phyloP scores from a whole-genome alignment of 2,329 filamentous ascomycete species.

The Apiospora pterosperma region DNA sequence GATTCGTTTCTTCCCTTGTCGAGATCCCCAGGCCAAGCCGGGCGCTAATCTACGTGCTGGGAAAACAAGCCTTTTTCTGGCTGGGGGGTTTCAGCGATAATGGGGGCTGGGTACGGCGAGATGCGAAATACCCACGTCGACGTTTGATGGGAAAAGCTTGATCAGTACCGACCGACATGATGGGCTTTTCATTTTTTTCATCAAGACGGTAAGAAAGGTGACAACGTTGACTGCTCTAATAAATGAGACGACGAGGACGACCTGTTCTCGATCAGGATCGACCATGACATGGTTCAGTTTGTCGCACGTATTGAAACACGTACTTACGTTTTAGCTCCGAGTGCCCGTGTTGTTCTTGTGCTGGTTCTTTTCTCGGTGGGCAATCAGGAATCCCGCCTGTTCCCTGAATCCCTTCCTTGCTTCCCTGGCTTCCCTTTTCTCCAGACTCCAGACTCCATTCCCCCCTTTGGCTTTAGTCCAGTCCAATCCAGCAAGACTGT shows the following conservation, averaged over 20 bases:
- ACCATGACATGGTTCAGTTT: neutral
- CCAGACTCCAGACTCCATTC: too few relatives aligned
- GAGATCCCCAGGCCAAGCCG: neutral
- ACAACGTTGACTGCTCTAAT: too few relatives aligned
- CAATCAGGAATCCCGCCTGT: neutral
- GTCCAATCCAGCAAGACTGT: neutral
- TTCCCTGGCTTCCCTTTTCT: neutral
- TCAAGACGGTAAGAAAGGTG: too few relatives aligned
- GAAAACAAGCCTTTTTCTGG: slow-evolving; percentile 2
- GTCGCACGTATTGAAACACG: neutral
- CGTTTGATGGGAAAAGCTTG: too few relatives aligned
- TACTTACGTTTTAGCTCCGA: neutral
- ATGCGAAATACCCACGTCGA: too few relatives aligned
- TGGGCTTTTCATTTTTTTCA: too few relatives aligned
- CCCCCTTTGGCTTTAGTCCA: neutral
- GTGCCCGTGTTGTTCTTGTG: neutral
- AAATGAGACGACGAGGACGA: neutral
- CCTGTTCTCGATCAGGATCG: neutral
- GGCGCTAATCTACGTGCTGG: neutral
- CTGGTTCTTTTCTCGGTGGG: neutral
- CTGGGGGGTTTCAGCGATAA: neutral
- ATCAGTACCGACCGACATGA: neutral
- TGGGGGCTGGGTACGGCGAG: neutral
- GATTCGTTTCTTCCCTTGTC: neutral
- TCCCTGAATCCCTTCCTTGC: neutral